A percentile compares a stretch with the other conserved stretches of the same genome.
Evolutionary conservation across 805 yeast genomes (phyloP).

Genomic region (Ogataea minuta): DNA sequence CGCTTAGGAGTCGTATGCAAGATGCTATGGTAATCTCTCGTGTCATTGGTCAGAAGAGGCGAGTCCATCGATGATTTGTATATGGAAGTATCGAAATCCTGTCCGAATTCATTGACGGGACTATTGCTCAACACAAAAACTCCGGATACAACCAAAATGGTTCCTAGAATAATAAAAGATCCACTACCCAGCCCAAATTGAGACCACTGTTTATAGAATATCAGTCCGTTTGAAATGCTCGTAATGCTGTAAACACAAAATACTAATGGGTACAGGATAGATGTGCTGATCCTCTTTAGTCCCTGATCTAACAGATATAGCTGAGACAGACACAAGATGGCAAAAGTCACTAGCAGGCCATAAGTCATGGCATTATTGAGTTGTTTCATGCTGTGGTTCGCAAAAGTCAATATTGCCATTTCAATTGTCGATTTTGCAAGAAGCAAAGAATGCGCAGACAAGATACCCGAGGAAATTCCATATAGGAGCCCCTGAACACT

Average conservation of each 20-base stretch:
- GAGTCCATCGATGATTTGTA: conserved; percentile 2
- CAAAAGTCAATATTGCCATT: conserved; percentile 48
- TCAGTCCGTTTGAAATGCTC: conserved; percentile 63
- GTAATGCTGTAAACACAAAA: conserved; percentile 78
- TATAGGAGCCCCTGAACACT: conserved; percentile 56
- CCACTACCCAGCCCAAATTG: conserved; percentile 36
- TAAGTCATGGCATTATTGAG: conserved; percentile 44
- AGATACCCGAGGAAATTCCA: conserved; percentile 70
- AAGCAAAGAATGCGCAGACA: conserved; percentile 82
- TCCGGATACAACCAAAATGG: conserved; percentile 58
- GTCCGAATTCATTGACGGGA: conserved; percentile 19
- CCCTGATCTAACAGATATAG: conserved; percentile 74
- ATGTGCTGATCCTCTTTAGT: conserved; percentile 64
- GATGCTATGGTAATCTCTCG: conserved; percentile 9
- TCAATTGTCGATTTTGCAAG: conserved; percentile 85
- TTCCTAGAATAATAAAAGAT: conserved; percentile 43
- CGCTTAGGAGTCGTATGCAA: conserved; percentile 21
- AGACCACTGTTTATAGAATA: conserved; percentile 53
- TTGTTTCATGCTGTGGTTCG: conserved; percentile 29
- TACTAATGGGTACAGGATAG: conserved; percentile 78
- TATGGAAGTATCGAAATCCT: conserved; percentile 5
- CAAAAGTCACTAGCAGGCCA: conserved; percentile 51
- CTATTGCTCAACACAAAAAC: conserved; percentile 66
- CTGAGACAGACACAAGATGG: conserved; percentile 66
- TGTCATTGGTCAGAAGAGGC: conserved; percentile 11